Percentiles rank a stretch among this genome's conserved stretches.
Conservation (phyloP, 192 early-diverging fungal genomes). For the Coemansia sp. region DNA sequence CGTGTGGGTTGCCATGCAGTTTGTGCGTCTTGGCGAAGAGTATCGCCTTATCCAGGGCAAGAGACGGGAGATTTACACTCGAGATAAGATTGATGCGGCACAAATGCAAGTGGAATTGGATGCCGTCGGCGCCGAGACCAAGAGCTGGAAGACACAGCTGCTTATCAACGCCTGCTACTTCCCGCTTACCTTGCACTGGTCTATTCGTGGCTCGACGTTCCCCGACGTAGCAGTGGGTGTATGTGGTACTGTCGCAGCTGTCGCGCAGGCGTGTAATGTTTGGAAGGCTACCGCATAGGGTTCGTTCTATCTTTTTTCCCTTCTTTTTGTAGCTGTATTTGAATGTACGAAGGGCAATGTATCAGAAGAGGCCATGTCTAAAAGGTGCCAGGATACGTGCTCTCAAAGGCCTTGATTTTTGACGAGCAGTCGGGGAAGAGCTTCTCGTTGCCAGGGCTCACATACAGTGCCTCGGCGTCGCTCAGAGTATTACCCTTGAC, state of each 20-base stretch:
- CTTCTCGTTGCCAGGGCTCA: conserved; percentile 59
- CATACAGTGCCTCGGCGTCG: conserved; percentile 70
- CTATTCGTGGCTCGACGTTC: conserved; percentile 80
- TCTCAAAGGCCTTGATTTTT: conserved; percentile 28
- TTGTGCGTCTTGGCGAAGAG: conserved; percentile 76
- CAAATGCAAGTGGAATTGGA: conserved; percentile 71
- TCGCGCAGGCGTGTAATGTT: conserved; percentile 78
- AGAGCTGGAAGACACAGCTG: conserved; percentile 70
- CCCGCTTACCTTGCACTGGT: conserved; percentile 92
- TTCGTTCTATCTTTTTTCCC: neutral
- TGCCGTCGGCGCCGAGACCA: conserved; percentile 58
- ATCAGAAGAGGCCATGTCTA: conserved; percentile 9
- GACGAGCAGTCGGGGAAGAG: conserved; percentile 35
- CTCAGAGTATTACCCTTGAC: conserved; percentile 60
- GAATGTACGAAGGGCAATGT: neutral
- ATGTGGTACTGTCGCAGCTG: conserved; percentile 91
- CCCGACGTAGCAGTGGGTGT: conserved; percentile 91
- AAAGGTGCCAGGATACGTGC: conserved; percentile 44
- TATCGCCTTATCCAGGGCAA: conserved; percentile 60
- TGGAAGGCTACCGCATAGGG: conserved; percentile 75
- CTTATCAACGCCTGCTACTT: conserved; percentile 93
- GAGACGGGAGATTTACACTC: conserved; percentile 52
- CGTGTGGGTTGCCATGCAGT: conserved; percentile 87
- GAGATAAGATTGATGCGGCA: conserved; percentile 65
- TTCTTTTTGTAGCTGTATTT: conserved; percentile 10